Evolutionary conservation across 441 rosid genomes (phyloP).

Genomic region (Aleurites moluccanus): DNA sequence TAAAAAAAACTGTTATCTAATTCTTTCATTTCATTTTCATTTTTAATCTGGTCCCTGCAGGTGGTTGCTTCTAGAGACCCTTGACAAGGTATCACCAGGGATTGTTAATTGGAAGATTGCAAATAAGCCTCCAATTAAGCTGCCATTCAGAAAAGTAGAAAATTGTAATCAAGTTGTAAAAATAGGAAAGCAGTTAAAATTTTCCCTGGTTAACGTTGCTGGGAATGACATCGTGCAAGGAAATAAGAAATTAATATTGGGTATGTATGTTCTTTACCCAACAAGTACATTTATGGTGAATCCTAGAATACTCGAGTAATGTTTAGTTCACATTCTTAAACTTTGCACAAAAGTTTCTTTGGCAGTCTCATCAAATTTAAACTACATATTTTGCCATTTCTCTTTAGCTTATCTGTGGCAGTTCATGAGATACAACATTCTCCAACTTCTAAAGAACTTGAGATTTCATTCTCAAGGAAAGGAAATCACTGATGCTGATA

Average conservation of each 20-base stretch:
- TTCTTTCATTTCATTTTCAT: background rate
- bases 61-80: constrained; percentile 56
- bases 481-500: constrained; percentile 82
- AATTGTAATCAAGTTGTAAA: constrained; percentile 55
- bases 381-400: constrained; percentile 7
- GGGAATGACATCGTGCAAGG: constrained; percentile 56
- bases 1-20: background rate
- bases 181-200: constrained; percentile 47
- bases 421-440: constrained; percentile 89
- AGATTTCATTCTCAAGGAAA: constrained; percentile 76
- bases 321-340: background rate
- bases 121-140: constrained; percentile 52
- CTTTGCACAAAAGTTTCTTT: background rate
- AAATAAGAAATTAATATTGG: constrained; percentile 54
- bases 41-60: constrained; percentile 29
- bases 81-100: constrained; percentile 56
- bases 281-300: background rate
- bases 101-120: constrained; percentile 53
- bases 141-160: constrained; percentile 61
- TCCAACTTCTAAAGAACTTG: constrained; percentile 85
- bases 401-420: constrained; percentile 90
- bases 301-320: background rate
- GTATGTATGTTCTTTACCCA: constrained; percentile 26
- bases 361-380: background rate
- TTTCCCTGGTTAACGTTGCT: constrained; percentile 54